Evolutionary conservation across 78 protist species (phyloP).

Genomic region (Dictyostelium firmibasis): DNA sequence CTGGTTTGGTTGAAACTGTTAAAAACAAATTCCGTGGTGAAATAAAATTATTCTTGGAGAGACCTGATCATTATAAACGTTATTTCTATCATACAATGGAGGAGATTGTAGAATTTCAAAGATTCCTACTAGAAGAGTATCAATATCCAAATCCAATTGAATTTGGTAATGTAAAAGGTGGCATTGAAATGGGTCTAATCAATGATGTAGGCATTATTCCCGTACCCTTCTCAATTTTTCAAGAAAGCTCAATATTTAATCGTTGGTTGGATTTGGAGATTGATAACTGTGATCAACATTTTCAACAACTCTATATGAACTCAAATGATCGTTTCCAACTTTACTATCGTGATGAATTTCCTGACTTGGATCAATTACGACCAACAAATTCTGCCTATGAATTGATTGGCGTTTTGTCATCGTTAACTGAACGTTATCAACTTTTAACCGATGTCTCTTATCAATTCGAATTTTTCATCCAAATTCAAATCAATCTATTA

Average conservation of each 20-base stretch:
- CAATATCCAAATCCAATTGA: slow-evolving; percentile 53
- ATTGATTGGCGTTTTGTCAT: background rate
- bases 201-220: background rate
- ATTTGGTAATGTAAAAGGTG: background rate
- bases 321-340: slow-evolving; percentile 5
- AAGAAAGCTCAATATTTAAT: slow-evolving; percentile 15
- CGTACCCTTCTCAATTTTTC: slow-evolving; percentile 35
- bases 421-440: slow-evolving; percentile 32
- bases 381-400: slow-evolving; percentile 65
- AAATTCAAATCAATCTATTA: slow-evolving; percentile 53
- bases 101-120: slow-evolving; percentile 3
- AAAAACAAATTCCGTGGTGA: slow-evolving; percentile 31
- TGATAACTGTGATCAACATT: slow-evolving; percentile 20
- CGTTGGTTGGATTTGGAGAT: slow-evolving; percentile 57
- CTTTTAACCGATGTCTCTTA: background rate
- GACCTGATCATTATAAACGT: background rate
- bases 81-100: slow-evolving; percentile 58
- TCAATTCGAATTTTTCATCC: slow-evolving; percentile 46
- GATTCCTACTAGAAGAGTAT: slow-evolving; percentile 10
- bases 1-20: slow-evolving; percentile 22
- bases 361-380: slow-evolving; percentile 35
- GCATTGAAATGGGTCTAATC: background rate
- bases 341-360: slow-evolving; percentile 22
- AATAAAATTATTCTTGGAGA: background rate
- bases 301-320: background rate